phyloP scores from a whole-genome alignment of 2,329 filamentous ascomycete species.

The Trichoderma gracile region DNA sequence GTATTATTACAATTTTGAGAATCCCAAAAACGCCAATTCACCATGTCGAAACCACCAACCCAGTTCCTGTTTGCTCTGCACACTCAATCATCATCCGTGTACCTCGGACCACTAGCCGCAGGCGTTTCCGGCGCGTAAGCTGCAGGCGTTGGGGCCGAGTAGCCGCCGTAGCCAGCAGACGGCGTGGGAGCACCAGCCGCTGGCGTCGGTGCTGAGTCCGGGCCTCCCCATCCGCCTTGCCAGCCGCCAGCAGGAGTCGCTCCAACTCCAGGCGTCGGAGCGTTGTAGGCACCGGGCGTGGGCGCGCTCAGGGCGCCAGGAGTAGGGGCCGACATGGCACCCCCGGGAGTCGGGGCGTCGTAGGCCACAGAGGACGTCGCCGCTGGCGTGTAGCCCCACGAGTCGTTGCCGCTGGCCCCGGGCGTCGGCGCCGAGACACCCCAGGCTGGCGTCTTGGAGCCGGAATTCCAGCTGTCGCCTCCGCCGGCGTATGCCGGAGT shows the following conservation, averaged over 20 bases:
- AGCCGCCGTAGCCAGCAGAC: constrained; percentile 57
- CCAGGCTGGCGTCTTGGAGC: constrained; percentile 78
- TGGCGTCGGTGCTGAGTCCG: constrained; percentile 67
- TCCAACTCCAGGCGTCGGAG: constrained; percentile 64
- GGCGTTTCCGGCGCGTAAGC: constrained; percentile 63
- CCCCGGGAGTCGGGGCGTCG: constrained; percentile 70
- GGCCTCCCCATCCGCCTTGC: constrained; percentile 59
- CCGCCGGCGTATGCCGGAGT: constrained; percentile 62
- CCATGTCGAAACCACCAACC: not conserved
- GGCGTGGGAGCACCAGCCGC: constrained; percentile 69
- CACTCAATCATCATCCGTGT: constrained; percentile 52
- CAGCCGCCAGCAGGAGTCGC: constrained; percentile 69
- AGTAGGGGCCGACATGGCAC: constrained; percentile 59
- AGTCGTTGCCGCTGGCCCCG: constrained; percentile 57
- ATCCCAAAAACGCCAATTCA: constrained; percentile 16
- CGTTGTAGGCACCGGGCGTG: constrained; percentile 68
- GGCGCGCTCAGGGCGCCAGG: constrained; percentile 66
- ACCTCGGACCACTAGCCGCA: constrained; percentile 58
- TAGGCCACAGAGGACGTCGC: constrained; percentile 53
- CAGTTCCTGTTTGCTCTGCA: not conserved
- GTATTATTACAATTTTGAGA: constrained; percentile 18
- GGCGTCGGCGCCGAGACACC: constrained; percentile 60
- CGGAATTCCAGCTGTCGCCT: constrained; percentile 63
- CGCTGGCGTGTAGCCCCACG: constrained; percentile 61
- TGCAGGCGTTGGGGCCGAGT: constrained; percentile 65